Conservation (phyloP, 306 rosid species). For the Pyrus communis region DNA sequence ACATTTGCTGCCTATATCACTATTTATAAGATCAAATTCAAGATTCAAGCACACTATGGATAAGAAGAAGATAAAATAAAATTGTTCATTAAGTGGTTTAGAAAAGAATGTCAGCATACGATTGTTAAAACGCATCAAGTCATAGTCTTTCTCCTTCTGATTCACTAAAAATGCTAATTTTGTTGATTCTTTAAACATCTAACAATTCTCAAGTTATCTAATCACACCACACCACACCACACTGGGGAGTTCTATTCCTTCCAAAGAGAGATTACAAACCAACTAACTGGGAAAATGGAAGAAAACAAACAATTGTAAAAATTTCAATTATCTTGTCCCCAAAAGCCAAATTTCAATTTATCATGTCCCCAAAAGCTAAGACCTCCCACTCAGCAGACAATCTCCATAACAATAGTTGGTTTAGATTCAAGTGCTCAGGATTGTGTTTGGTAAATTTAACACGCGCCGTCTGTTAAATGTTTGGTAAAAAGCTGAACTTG, state of each 20-base stretch:
- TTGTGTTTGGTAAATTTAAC: no score
- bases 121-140: neutral
- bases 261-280: neutral
- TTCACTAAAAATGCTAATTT: neutral
- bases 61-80: neutral
- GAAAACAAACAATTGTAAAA: neutral
- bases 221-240: neutral
- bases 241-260: neutral
- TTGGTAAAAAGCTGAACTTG: no score
- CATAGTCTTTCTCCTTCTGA: no score
- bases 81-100: neutral
- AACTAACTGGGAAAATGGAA: neutral
- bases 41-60: neutral
- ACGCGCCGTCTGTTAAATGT: no score
- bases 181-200: neutral
- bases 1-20: neutral
- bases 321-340: neutral
- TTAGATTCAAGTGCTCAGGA: no score
- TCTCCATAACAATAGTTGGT: neutral
- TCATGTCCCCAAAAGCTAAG: neutral
- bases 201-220: neutral
- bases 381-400: neutral
- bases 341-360: neutral
- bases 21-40: neutral
- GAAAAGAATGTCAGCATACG: neutral